phyloP scores from a whole-genome alignment of 768 basidiomycete species.

The Boletus vermiculosoides region DNA sequence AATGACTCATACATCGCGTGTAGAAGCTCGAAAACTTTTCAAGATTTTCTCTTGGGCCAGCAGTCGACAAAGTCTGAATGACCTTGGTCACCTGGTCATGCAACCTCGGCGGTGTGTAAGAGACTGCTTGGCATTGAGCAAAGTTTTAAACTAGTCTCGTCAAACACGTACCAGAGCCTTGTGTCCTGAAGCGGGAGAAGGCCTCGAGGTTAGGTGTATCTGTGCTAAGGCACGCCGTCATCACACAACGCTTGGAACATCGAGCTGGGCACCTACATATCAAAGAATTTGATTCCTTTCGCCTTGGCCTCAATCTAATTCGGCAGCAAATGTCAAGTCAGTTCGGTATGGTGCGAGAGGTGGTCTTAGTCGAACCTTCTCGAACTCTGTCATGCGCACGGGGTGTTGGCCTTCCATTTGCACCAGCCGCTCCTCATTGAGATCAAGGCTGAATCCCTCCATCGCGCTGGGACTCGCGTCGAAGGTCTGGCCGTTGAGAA shows the following conservation, averaged over 20 bases:
- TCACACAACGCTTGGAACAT: neutral
- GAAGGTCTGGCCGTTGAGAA: conserved; percentile 28
- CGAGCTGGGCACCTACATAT: conserved; percentile 54
- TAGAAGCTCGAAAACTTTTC: conserved; percentile 67
- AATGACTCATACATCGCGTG: conserved; percentile 59
- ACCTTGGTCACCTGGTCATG: conserved; percentile 59
- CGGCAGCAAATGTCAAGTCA: neutral
- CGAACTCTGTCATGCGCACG: conserved; percentile 83
- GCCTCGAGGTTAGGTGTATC: conserved; percentile 64
- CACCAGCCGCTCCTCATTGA: conserved; percentile 70
- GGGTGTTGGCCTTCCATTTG: conserved; percentile 69
- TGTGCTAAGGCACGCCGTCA: conserved; percentile 48
- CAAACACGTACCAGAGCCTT: conserved; percentile 39
- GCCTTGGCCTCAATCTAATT: conserved; percentile 73
- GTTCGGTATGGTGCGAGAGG: neutral
- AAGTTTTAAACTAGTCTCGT: neutral
- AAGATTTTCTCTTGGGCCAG: conserved; percentile 64
- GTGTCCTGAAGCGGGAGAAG: conserved; percentile 36
- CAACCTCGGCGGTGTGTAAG: conserved; percentile 59
- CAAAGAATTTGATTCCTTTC: conserved; percentile 80
- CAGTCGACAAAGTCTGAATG: conserved; percentile 62
- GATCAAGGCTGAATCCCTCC: conserved; percentile 65
- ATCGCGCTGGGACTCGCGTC: conserved; percentile 19
- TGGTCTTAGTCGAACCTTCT: conserved; percentile 56
- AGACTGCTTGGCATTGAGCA: conserved; percentile 34